Evolutionary conservation across 306 rosid species (phyloP).

Genomic region (Delonix regia): DNA sequence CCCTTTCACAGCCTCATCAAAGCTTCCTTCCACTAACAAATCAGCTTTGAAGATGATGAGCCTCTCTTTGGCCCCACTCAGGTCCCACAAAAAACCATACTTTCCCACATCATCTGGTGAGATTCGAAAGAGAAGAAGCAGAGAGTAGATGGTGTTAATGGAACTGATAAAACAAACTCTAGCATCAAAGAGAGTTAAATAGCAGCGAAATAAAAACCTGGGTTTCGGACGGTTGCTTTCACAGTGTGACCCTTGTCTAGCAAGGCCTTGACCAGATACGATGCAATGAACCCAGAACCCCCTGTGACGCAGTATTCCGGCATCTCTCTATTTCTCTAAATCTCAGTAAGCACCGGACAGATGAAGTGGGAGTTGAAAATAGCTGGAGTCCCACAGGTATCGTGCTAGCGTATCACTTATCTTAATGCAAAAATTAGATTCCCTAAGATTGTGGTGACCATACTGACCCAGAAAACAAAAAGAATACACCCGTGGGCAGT

Average conservation of each 20-base stretch:
- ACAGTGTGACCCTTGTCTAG: slow-evolving; percentile 67
- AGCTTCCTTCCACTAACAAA: slow-evolving; percentile 67
- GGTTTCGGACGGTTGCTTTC: slow-evolving; percentile 70
- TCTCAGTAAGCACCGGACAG: background rate
- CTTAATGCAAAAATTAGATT: too few relatives aligned
- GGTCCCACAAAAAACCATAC: slow-evolving; percentile 58
- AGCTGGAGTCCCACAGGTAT: too few relatives aligned
- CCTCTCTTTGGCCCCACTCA: slow-evolving; percentile 70
- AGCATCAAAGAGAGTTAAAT: too few relatives aligned
- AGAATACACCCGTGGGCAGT: too few relatives aligned
- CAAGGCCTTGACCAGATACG: slow-evolving; percentile 68
- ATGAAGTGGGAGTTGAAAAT: too few relatives aligned
- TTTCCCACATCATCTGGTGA: slow-evolving; percentile 51
- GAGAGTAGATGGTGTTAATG: background rate
- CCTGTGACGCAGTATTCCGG: slow-evolving; percentile 81
- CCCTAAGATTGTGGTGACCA: too few relatives aligned
- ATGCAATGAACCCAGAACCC: slow-evolving; percentile 80
- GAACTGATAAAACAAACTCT: background rate
- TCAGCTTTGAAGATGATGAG: slow-evolving; percentile 65
- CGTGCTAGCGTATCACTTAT: too few relatives aligned
- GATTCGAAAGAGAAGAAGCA: background rate
- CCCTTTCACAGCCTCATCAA: slow-evolving; percentile 64
- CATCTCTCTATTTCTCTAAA: slow-evolving; percentile 43
- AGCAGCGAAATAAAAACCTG: slow-evolving; percentile 43
- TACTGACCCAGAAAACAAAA: too few relatives aligned